Evolutionary conservation across 106 monocot species (phyloP).

Genomic region (Acanthochlamys bracteata): DNA sequence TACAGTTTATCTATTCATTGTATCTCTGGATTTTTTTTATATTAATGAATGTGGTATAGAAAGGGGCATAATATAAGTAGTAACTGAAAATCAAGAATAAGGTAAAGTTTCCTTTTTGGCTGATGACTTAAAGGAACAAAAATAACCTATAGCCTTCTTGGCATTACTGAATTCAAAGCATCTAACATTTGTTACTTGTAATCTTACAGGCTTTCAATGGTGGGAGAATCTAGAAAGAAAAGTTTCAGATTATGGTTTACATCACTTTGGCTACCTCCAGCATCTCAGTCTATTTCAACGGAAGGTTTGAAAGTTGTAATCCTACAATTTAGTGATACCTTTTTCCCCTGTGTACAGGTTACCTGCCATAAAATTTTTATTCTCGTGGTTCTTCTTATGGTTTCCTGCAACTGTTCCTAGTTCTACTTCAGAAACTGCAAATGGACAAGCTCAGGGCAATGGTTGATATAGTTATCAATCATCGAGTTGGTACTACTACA

Average conservation of each 20-base stretch:
- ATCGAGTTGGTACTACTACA: constrained; percentile 69
- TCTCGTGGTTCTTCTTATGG: constrained; percentile 74
- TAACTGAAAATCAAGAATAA: background rate
- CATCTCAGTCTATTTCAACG: constrained; percentile 54
- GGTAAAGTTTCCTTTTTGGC: background rate
- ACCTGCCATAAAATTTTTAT: constrained; percentile 78
- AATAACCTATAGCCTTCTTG: background rate
- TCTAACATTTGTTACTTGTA: background rate
- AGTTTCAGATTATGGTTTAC: constrained; percentile 63
- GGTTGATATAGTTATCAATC: constrained; percentile 90
- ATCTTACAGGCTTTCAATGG: constrained; percentile 73
- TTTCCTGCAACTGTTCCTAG: constrained; percentile 32
- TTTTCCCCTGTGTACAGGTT: constrained; percentile 39
- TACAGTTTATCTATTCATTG: too few relatives aligned
- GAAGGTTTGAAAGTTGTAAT: constrained; percentile 31
- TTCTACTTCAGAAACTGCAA: constrained; percentile 49
- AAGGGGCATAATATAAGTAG: too few relatives aligned
- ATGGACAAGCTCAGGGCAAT: constrained; percentile 68
- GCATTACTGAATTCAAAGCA: background rate
- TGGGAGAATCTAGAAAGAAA: constrained; percentile 57
- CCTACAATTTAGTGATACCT: background rate
- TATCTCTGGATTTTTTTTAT: too few relatives aligned
- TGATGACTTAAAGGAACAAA: background rate
- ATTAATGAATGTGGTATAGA: too few relatives aligned
- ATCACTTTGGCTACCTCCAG: constrained; percentile 77